Evolutionary conservation across 2,329 filamentous ascomycete genomes (phyloP).

Genomic region (Verticillium tricorpus): DNA sequence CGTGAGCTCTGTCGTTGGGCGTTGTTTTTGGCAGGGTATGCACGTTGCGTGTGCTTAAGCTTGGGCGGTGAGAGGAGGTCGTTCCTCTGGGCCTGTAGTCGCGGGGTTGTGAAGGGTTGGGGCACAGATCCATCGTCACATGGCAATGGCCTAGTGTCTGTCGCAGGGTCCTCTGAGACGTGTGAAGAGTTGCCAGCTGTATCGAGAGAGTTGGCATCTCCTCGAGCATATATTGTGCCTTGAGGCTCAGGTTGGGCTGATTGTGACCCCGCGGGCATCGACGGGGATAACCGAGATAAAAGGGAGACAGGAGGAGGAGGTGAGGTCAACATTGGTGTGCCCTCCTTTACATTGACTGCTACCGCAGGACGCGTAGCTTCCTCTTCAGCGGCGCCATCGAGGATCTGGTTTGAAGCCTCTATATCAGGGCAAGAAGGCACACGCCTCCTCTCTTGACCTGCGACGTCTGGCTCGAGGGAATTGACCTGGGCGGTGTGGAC

Average conservation of each 20-base stretch:
- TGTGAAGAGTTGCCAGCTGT: neutral
- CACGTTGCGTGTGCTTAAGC: neutral
- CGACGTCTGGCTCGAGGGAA: neutral
- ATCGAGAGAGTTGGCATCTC: neutral
- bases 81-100: neutral
- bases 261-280: neutral
- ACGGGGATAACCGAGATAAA: neutral
- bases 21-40: neutral
- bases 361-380: neutral
- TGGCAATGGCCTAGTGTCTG: neutral
- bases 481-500: neutral
- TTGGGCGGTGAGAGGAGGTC: neutral
- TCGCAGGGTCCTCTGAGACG: neutral
- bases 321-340: neutral
- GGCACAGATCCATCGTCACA: neutral
- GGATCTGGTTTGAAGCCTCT: neutral
- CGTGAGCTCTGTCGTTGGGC: neutral
- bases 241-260: neutral
- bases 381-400: neutral
- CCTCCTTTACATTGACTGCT: neutral
- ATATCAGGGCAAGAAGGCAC: neutral
- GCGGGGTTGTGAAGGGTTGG: neutral
- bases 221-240: neutral
- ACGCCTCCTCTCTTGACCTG: neutral
- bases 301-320: neutral